Conservation (phyloP, 2,329 filamentous ascomycete genomes). For the Coniochaeta hoffmannii region DNA sequence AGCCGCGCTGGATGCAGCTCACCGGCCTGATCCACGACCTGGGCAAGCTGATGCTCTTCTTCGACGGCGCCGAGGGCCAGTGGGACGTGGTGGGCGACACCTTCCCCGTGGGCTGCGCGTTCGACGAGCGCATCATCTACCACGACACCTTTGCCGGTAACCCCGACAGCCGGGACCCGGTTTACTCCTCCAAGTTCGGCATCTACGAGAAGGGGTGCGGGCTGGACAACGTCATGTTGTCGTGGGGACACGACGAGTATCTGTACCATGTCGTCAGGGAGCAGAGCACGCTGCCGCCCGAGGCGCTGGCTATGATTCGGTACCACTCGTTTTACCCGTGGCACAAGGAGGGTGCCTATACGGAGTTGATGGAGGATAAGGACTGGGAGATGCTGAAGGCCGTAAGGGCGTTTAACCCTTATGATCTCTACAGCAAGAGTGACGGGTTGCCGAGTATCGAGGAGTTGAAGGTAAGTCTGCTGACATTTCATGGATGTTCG, state of each 20-base stretch:
- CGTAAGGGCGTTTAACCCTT: slow-evolving; percentile 80
- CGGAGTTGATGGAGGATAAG: slow-evolving; percentile 72
- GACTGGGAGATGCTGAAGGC: slow-evolving; percentile 73
- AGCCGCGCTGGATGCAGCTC: slow-evolving; percentile 73
- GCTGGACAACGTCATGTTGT: slow-evolving; percentile 79
- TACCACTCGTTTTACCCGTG: slow-evolving; percentile 91
- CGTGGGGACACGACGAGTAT: slow-evolving; percentile 83
- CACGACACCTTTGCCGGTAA: slow-evolving; percentile 69
- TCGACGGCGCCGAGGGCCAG: slow-evolving; percentile 72
- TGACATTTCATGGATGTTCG: not conserved
- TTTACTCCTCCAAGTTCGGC: slow-evolving; percentile 69
- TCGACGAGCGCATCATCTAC: slow-evolving; percentile 71
- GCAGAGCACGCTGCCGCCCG: slow-evolving; percentile 67
- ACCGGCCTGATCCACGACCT: slow-evolving; percentile 71
- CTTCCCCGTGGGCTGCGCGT: slow-evolving; percentile 69
- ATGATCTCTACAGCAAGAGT: slow-evolving; percentile 85
- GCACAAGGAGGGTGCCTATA: slow-evolving; percentile 74
- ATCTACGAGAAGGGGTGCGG: slow-evolving; percentile 76
- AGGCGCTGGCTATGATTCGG: slow-evolving; percentile 83
- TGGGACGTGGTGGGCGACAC: slow-evolving; percentile 89
- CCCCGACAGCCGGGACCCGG: slow-evolving; percentile 61
- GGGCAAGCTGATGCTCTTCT: slow-evolving; percentile 64
- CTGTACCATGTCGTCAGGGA: slow-evolving; percentile 79
- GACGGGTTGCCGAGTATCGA: slow-evolving; percentile 71
- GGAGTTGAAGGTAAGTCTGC: slow-evolving; percentile 57